These are phyloP conservation scores for Blumeria hordei DNA, from an alignment of 2,329 filamentous ascomycete species.

Conservation along the genomic window DNA sequence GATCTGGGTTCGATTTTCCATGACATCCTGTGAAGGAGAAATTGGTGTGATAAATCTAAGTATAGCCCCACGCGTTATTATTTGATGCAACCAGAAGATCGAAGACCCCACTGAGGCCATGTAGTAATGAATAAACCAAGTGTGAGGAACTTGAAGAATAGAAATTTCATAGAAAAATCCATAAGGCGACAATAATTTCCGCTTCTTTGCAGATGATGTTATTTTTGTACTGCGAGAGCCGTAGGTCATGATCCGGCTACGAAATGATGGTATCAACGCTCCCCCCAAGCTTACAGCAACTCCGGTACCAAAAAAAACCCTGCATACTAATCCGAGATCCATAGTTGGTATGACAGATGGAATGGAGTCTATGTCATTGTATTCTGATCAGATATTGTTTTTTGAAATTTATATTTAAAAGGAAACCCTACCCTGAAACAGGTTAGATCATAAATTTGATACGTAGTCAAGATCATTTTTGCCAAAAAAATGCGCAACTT, in stretches of 20 bases:
- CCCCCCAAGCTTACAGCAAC: conserved; percentile 10
- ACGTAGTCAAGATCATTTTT: no score
- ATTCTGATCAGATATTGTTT: no score
- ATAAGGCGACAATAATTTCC: neutral
- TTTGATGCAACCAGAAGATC: conserved; percentile 48
- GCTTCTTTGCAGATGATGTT: conserved; percentile 1
- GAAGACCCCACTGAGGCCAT: conserved; percentile 43
- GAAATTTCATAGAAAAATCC: conserved; percentile 4
- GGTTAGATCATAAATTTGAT: no score
- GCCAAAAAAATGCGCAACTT: no score
- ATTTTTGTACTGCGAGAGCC: conserved; percentile 9
- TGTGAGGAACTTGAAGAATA: conserved; percentile 42
- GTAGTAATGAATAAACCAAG: conserved; percentile 82
- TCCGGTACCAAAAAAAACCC: conserved; percentile 11
- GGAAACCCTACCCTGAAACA: no score
- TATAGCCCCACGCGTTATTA: conserved; percentile 26
- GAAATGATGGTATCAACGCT: conserved; percentile 11
- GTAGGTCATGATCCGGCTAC: conserved; percentile 13
- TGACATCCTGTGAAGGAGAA: conserved; percentile 5
- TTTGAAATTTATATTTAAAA: no score
- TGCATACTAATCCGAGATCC: conserved; percentile 11
- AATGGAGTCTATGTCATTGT: no score
- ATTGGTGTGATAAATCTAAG: conserved; percentile 24
- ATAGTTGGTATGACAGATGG: conserved; percentile 2
- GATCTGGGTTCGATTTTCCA: conserved; percentile 38